These are phyloP conservation scores for Chaetomium sp. DNA, from an alignment of 2,329 filamentous ascomycete species.

Conservation along the genomic window DNA sequence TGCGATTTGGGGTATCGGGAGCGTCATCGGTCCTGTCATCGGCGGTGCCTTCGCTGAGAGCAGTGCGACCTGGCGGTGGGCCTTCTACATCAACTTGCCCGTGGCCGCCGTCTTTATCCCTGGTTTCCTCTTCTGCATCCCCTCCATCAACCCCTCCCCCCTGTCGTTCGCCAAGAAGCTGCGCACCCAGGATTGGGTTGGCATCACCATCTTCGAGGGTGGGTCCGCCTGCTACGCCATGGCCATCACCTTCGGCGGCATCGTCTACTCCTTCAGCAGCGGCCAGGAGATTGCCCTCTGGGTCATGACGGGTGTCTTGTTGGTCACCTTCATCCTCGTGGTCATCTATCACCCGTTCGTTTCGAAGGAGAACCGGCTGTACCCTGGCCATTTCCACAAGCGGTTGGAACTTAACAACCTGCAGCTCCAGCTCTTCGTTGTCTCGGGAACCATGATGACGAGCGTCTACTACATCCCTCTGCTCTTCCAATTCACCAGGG, in stretches of 20 bases:
- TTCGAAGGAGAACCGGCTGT: constrained; percentile 32
- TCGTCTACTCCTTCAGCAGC: neutral
- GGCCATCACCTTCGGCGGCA: constrained; percentile 1
- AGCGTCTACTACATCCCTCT: constrained; percentile 54
- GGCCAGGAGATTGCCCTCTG: constrained; percentile 44
- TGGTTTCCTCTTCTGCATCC: constrained; percentile 44
- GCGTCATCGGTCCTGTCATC: constrained; percentile 44
- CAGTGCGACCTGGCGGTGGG: constrained; percentile 43
- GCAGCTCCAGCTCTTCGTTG: constrained; percentile 45
- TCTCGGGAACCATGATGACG: constrained; percentile 43
- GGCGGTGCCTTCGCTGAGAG: constrained; percentile 41
- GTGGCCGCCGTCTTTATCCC: constrained; percentile 49
- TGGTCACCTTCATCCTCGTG: neutral
- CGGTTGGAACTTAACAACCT: constrained; percentile 33
- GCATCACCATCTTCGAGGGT: constrained; percentile 39
- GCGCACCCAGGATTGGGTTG: neutral
- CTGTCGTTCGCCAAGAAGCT: constrained; percentile 33
- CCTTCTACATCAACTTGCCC: constrained; percentile 55
- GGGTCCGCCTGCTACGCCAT: neutral
- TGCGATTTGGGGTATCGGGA: constrained; percentile 38
- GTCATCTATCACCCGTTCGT: neutral
- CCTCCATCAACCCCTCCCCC: constrained; percentile 48
- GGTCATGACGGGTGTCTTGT: constrained; percentile 42
- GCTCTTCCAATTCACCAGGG: constrained; percentile 52
- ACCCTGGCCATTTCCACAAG: constrained; percentile 49